Evolutionary conservation across 139 green algal genomes (phyloP).

Genomic region (Chlorella ohadii): DNA sequence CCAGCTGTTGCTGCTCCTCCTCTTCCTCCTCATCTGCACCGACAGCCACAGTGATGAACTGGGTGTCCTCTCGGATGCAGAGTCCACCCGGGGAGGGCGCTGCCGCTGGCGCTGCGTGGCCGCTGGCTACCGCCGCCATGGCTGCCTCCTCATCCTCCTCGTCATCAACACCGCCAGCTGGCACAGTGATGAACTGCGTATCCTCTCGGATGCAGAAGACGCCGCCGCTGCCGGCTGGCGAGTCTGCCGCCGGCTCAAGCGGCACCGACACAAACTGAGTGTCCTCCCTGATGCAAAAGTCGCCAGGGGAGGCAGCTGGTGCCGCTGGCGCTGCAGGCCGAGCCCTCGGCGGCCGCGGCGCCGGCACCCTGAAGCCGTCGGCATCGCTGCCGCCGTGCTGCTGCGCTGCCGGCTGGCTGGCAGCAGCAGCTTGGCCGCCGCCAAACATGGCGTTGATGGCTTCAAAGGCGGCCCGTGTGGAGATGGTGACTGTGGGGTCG

Average conservation of each 20-base stretch:
- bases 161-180: neutral
- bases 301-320: neutral
- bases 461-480: constrained; percentile 65
- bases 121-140: neutral
- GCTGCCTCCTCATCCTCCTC: neutral
- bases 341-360: constrained; percentile 3
- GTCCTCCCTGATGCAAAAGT: constrained; percentile 30
- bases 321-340: neutral
- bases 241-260: neutral
- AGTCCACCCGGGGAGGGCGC: neutral
- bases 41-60: constrained; percentile 14
- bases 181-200: constrained; percentile 24
- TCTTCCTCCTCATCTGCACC: neutral
- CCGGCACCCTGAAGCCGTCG: neutral
- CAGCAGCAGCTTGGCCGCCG: neutral
- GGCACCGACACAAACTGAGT: constrained; percentile 39
- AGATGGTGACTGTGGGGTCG: constrained; percentile 75
- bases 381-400: neutral
- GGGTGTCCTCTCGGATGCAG: constrained; percentile 36
- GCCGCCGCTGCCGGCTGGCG: neutral
- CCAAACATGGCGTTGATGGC: constrained; percentile 76
- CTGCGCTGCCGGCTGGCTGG: neutral
- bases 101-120: too few relatives aligned
- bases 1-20: neutral
- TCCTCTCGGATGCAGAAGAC: constrained; percentile 31